Conservation (phyloP, 495 filamentous ascomycete species). For the Trichoderma orchidacearum region DNA sequence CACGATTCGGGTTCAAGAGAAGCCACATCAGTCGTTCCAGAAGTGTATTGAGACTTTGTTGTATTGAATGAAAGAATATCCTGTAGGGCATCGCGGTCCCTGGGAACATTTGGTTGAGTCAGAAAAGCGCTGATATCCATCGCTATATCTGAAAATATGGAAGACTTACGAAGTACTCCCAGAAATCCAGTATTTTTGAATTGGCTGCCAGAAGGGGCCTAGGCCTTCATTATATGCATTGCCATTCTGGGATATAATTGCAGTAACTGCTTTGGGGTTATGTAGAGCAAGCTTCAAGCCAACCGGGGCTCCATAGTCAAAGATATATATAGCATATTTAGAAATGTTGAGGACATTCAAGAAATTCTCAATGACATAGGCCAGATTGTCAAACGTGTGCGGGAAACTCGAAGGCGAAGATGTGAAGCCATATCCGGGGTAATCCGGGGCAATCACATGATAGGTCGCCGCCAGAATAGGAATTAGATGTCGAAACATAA, state of each 20-base stretch:
- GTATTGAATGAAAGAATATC: constrained; percentile 28
- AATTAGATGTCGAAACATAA: constrained; percentile 48
- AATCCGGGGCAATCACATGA: constrained; percentile 43
- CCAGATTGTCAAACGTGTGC: constrained; percentile 28
- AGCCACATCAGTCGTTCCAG: constrained; percentile 23
- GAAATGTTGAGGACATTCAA: constrained; percentile 27
- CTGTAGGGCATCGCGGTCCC: constrained; percentile 24
- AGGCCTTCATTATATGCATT: constrained; percentile 52
- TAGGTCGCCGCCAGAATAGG: constrained; percentile 39
- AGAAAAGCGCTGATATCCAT: too few relatives aligned
- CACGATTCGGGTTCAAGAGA: constrained; percentile 35
- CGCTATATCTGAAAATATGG: not conserved
- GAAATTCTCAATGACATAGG: constrained; percentile 31
- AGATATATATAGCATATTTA: constrained; percentile 45
- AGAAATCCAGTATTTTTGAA: constrained; percentile 33
- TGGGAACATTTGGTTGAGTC: not conserved
- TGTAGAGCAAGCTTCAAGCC: constrained; percentile 39
- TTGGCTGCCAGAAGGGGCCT: constrained; percentile 31
- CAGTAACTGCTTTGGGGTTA: constrained; percentile 29
- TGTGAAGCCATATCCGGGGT: constrained; percentile 53
- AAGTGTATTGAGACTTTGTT: constrained; percentile 41
- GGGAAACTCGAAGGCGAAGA: constrained; percentile 29
- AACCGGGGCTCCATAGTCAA: constrained; percentile 52
- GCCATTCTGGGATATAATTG: constrained; percentile 48
- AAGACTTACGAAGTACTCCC: constrained; percentile 10